Evolutionary conservation across 129 eudicot genomes (phyloP).

Genomic region (Saposhnikovia divaricata): DNA sequence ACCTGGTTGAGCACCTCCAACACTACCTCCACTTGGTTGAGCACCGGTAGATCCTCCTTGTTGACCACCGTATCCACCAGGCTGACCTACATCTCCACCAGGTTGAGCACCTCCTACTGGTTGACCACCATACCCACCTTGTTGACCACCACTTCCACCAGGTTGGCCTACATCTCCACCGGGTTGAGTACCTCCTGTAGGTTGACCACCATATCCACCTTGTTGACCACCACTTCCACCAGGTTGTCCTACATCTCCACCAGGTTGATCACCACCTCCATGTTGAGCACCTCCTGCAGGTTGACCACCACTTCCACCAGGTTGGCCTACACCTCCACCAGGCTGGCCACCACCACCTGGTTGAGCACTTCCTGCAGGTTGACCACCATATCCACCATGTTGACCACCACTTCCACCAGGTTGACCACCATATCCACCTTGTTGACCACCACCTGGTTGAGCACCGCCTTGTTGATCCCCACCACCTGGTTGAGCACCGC

Average conservation of each 20-base stretch:
- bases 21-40: background rate
- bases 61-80: background rate
- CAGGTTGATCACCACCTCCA: background rate
- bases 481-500: background rate
- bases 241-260: background rate
- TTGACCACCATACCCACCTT: background rate
- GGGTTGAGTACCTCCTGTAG: background rate
- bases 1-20: background rate
- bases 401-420: background rate
- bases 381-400: background rate
- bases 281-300: background rate
- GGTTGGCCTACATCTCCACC: background rate
- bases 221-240: background rate
- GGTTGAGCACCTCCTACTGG: background rate
- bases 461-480: background rate
- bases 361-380: background rate
- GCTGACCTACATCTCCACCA: too few relatives aligned
- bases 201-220: background rate
- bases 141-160: background rate
- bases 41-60: background rate
- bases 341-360: background rate
- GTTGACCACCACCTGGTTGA: background rate
- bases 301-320: background rate
- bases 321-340: background rate
- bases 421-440: background rate